Percentiles rank a stretch among this genome's conserved stretches.
phyloP scores from a whole-genome alignment of 345 rosid species.

The Pistacia atlantica region DNA sequence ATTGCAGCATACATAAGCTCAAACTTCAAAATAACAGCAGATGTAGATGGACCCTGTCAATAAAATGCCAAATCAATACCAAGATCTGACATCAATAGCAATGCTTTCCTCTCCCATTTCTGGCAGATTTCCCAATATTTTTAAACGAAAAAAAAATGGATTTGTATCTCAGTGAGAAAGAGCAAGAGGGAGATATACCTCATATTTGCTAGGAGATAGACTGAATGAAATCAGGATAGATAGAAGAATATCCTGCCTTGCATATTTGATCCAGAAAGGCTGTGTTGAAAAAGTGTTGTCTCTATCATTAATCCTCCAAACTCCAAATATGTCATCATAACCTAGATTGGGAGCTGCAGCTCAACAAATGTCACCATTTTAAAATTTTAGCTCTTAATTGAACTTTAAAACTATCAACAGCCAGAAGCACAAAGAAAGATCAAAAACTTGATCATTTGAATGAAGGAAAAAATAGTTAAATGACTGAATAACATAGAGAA shows the following conservation, averaged over 20 bases:
- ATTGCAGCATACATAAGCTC: conserved; percentile 86
- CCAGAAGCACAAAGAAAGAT: neutral
- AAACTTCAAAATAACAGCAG: conserved; percentile 84
- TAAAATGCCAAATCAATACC: conserved; percentile 15
- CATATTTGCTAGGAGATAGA: conserved; percentile 52
- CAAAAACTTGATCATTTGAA: neutral
- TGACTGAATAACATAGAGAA: neutral
- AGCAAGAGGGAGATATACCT: conserved; percentile 44
- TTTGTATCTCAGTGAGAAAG: conserved; percentile 3
- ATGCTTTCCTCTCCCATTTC: neutral
- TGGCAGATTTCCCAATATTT: neutral
- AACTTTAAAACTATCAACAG: neutral
- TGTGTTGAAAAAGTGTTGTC: conserved; percentile 89
- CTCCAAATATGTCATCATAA: conserved; percentile 56
- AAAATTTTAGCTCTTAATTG: neutral
- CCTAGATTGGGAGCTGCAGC: conserved; percentile 65
- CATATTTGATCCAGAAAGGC: conserved; percentile 85
- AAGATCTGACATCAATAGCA: neutral
- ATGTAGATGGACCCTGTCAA: conserved; percentile 64
- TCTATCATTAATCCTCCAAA: conserved; percentile 82
- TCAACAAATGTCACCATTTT: conserved; percentile 16
- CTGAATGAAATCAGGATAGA: conserved; percentile 77
- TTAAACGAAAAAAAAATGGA: neutral
- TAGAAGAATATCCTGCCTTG: conserved; percentile 86
- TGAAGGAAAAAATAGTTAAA: conserved; percentile 8